Base-by-base conservation (phyloP, 2,329 filamentous ascomycete genomes). In the Lasiodiplodia theobromae region DNA sequence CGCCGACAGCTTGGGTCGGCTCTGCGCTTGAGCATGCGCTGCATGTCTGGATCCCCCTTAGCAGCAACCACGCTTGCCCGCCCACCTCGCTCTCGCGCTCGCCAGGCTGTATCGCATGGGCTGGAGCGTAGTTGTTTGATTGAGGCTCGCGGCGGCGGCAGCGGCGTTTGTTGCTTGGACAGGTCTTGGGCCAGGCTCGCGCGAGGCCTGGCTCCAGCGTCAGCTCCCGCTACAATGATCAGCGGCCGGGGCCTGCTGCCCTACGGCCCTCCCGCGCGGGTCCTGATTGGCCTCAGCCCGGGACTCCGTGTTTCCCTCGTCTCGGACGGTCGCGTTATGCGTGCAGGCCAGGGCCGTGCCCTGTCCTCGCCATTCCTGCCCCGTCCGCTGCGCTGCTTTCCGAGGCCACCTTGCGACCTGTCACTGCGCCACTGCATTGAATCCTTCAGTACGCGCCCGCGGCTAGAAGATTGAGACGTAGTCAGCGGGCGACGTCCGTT, bases 11-110 rank as follows among this genome's bases (percentile, higher is more conserved):
- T 3, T 52, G 60, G 60, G 60, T 64, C 60, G 60, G n/a, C 31
- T 25, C 44, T 64, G 28, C n/a, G 60, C 47, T 64, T 64, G 60
- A 64, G 60, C 60, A 64, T 52, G 60, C 60, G 60, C 60, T 64
- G 60, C 60, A 49, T 64, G 60, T 64, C 37, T 51, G 60, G 47
- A 51, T 23, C 6, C 31, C 58, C 60, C 60, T 52, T 51, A 21
- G 60, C 44, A 52, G 28, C 60, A 21, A 21, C 47, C 12, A 16
- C 57, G 38, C 47, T 11, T 21, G 44, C 44, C 31, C 31, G 8
- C 8, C 57, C 57, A n/a, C 37, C 14, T 2, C 37, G 12, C 12
- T 10, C 37, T 28, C 52, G 52, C 28, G 53, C 53, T 37, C 53
- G 28, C 28, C 16, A 7, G 3, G 7, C 3, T 47, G 44, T 47